A percentile compares a stretch with the other conserved stretches of the same genome.
Conservation (phyloP, 2,329 filamentous ascomycete species). For the Phyllosticta citriasiana region DNA sequence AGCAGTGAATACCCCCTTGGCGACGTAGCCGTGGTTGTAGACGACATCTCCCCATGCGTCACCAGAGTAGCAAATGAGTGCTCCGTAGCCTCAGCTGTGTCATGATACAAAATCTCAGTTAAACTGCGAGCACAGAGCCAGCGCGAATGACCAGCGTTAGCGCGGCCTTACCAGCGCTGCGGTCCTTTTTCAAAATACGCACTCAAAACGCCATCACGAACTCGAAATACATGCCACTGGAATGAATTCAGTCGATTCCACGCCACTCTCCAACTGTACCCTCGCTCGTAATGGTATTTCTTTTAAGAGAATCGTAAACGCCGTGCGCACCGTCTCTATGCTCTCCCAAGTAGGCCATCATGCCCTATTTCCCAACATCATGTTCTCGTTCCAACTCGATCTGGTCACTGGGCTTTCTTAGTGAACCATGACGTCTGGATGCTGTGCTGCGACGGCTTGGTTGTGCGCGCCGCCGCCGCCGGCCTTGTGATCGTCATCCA, state of each 20-base stretch:
- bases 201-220: too few relatives aligned
- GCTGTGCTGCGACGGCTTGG: constrained; percentile 16
- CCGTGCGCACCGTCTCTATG: background rate
- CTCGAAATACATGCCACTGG: too few relatives aligned
- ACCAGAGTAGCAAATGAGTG: too few relatives aligned
- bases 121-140: too few relatives aligned
- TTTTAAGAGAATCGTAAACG: background rate
- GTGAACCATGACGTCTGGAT: constrained; percentile 32
- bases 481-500: constrained; percentile 40
- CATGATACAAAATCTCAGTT: too few relatives aligned
- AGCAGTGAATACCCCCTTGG: too few relatives aligned
- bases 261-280: background rate
- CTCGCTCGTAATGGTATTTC: background rate
- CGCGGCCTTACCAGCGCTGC: too few relatives aligned
- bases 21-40: too few relatives aligned
- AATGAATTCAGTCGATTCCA: background rate
- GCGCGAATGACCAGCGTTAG: too few relatives aligned
- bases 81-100: too few relatives aligned
- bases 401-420: constrained; percentile 11
- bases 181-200: too few relatives aligned
- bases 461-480: constrained; percentile 16
- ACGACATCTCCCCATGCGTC: too few relatives aligned
- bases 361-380: background rate
- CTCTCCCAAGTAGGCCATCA: background rate
- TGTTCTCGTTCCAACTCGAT: background rate